Evolutionary conservation across 371 early-diverging fungal species (phyloP).

Genomic region (Apophysomyces variabilis): DNA sequence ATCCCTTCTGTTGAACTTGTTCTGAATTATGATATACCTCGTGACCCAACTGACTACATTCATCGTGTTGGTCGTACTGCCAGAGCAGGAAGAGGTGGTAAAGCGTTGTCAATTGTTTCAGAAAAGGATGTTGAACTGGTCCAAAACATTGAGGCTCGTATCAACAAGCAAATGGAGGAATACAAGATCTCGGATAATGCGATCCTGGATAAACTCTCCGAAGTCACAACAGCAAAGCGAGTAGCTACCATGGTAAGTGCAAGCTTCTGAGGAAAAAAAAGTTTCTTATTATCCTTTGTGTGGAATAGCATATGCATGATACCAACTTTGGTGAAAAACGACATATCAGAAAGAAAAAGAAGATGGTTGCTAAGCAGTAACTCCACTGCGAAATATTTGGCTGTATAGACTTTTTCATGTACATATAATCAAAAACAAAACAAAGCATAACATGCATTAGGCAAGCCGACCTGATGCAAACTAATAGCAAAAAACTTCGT

Average conservation of each 20-base stretch:
- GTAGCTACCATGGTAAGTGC: conserved; percentile 83
- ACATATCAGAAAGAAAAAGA: conserved; percentile 66
- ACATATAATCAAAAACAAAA: background rate
- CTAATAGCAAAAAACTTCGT: no score
- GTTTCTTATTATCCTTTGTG: background rate
- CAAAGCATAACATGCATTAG: no score
- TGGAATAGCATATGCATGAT: conserved; percentile 67
- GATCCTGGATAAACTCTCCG: conserved; percentile 79
- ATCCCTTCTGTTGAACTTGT: conserved; percentile 96
- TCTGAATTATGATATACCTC: conserved; percentile 98
- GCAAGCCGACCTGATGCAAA: no score
- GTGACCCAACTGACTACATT: conserved; percentile 96
- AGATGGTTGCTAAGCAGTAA: conserved; percentile 15
- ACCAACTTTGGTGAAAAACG: conserved; percentile 73
- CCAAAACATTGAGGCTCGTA: conserved; percentile 86
- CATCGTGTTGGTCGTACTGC: conserved; percentile 99
- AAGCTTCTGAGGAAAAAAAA: background rate
- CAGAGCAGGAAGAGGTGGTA: conserved; percentile 92
- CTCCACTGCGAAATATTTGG: background rate
- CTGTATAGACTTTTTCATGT: conserved; percentile 1
- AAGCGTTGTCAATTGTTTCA: conserved; percentile 90
- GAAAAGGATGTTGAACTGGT: conserved; percentile 92
- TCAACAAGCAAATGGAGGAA: conserved; percentile 80
- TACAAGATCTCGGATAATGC: conserved; percentile 77
- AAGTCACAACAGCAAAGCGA: conserved; percentile 89